These are phyloP conservation scores for Fallopia convolvulus DNA, from an alignment of 148 eudicot genomes.

Conservation along the genomic window DNA sequence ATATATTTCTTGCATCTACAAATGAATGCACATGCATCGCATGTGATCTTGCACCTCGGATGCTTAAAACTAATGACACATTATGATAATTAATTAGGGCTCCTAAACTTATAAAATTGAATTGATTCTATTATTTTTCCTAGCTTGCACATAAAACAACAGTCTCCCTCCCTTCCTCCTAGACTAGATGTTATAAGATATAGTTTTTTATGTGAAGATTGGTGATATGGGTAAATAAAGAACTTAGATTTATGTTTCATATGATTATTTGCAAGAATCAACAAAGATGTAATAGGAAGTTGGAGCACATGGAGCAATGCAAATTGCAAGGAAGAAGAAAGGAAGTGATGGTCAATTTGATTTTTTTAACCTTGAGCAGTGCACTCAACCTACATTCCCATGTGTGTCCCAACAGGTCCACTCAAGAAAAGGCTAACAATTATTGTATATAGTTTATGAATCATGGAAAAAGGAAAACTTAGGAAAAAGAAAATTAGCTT, in stretches of 20 bases:
- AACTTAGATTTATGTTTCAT: conserved; percentile 8
- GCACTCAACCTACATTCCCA: conserved; percentile 10
- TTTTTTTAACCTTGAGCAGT: conserved; percentile 4
- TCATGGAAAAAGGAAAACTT: not conserved
- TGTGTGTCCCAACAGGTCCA: conserved; percentile 11
- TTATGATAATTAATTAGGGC: conserved; percentile 3
- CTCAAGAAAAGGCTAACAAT: not conserved
- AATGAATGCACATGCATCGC: conserved; percentile 2
- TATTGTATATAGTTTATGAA: not conserved
- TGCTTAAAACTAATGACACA: conserved; percentile 7
- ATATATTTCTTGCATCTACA: conserved; percentile 5
- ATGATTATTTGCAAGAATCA: conserved; percentile 4
- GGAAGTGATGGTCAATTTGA: not conserved
- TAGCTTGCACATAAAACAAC: not conserved
- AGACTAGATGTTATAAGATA: not conserved
- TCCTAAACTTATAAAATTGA: not conserved
- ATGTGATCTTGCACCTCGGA: conserved; percentile 5
- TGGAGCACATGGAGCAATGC: conserved; percentile 6
- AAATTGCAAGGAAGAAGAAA: not conserved
- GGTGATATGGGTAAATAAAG: not conserved
- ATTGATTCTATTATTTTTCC: not conserved
- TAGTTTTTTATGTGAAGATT: not conserved
- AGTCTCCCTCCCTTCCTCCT: not conserved
- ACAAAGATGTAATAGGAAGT: conserved; percentile 8
- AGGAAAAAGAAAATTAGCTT: not conserved